Evolutionary conservation across 2,329 filamentous ascomycete species (phyloP).

Genomic region (Drechslerella stenobrocha): DNA sequence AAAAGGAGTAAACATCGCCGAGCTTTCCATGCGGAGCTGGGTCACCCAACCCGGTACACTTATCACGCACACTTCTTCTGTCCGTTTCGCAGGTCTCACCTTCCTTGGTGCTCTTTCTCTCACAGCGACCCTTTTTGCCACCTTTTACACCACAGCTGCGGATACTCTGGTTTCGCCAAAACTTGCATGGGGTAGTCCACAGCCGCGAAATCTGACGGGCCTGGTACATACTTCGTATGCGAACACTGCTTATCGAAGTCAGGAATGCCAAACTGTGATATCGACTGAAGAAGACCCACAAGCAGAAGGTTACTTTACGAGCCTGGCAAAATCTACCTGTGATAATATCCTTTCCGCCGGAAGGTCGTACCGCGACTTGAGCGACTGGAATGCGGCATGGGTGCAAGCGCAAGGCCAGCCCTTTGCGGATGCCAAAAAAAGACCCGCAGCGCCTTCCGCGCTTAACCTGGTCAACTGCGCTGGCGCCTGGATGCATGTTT

Average conservation of each 20-base stretch:
- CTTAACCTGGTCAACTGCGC: slow-evolving; percentile 32
- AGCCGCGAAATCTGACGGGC: slow-evolving; percentile 61
- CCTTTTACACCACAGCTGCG: slow-evolving; percentile 76
- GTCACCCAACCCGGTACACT: slow-evolving; percentile 70
- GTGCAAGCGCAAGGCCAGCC: not conserved
- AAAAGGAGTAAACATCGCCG: slow-evolving; percentile 71
- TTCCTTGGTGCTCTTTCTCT: slow-evolving; percentile 68
- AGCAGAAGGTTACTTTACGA: slow-evolving; percentile 53
- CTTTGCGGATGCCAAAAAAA: slow-evolving; percentile 16
- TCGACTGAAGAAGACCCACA: slow-evolving; percentile 55
- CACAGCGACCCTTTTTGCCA: slow-evolving; percentile 66
- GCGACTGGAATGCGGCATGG: slow-evolving; percentile 34
- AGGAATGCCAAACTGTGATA: slow-evolving; percentile 67
- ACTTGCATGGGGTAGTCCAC: slow-evolving; percentile 64
- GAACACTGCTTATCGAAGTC: slow-evolving; percentile 63
- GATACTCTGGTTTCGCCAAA: slow-evolving; percentile 75
- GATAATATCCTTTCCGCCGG: slow-evolving; percentile 71
- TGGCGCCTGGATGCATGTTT: slow-evolving; percentile 32
- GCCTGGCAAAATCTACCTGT: slow-evolving; percentile 61
- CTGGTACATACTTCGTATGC: slow-evolving; percentile 66
- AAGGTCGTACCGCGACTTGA: slow-evolving; percentile 55
- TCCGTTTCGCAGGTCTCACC: slow-evolving; percentile 67
- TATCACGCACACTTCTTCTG: slow-evolving; percentile 68
- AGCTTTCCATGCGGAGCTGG: slow-evolving; percentile 78
- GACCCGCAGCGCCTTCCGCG: slow-evolving; percentile 14